Conservation (phyloP, 2,329 filamentous ascomycete species). For the Aureobasidium leucospermi region DNA sequence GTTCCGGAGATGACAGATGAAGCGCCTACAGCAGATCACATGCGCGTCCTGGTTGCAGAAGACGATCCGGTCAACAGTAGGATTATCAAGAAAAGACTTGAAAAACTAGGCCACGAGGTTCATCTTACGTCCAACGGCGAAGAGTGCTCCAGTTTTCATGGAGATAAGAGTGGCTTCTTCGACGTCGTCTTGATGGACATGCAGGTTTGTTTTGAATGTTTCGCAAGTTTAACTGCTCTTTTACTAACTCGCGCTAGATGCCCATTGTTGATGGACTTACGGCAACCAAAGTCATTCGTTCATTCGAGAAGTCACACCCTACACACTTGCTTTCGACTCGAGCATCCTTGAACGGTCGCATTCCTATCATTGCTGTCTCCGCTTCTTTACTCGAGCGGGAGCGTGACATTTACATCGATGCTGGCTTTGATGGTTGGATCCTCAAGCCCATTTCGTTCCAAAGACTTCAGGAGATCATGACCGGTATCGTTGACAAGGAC, state of each 20-base stretch:
- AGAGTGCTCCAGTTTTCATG: constrained; percentile 68
- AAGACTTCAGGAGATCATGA: constrained; percentile 60
- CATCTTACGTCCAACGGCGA: constrained; percentile 73
- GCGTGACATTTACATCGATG: constrained; percentile 60
- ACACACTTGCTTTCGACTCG: constrained; percentile 50
- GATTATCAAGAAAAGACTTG: constrained; percentile 70
- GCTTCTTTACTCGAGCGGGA: constrained; percentile 70
- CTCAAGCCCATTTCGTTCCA: constrained; percentile 81
- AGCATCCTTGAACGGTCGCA: constrained; percentile 54
- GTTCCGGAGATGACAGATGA: constrained; percentile 16
- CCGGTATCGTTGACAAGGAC: constrained; percentile 58
- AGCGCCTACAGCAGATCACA: constrained; percentile 28
- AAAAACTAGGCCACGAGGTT: constrained; percentile 67
- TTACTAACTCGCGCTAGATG: constrained; percentile 54
- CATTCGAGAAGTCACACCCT: constrained; percentile 53
- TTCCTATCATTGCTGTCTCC: constrained; percentile 81
- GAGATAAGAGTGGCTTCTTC: constrained; percentile 54
- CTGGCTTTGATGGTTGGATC: constrained; percentile 87
- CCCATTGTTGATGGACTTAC: constrained; percentile 79
- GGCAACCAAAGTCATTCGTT: constrained; percentile 76
- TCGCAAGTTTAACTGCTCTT: not conserved
- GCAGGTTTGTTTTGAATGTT: constrained; percentile 52
- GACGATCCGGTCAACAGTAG: constrained; percentile 84
- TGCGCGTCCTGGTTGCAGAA: constrained; percentile 71
- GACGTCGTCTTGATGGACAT: constrained; percentile 89